Evolutionary conservation across 768 basidiomycete genomes (phyloP).

Genomic region (Pisolithus albus): DNA sequence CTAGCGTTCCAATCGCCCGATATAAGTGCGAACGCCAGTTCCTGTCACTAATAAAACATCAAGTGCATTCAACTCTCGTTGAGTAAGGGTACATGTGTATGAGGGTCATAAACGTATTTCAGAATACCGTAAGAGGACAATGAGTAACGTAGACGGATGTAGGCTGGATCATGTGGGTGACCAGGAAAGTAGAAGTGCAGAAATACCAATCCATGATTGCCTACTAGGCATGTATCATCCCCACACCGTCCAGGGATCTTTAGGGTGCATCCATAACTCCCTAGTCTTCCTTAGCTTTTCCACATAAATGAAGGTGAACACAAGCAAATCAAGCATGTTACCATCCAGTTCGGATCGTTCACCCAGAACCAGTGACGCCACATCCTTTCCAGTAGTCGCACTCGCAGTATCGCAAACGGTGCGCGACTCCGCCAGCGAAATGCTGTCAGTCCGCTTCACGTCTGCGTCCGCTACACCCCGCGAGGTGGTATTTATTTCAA

Average conservation of each 20-base stretch:
- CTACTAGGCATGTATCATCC: not conserved
- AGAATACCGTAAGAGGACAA: no score
- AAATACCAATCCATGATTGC: not conserved
- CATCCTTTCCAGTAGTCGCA: not conserved
- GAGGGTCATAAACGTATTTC: no score
- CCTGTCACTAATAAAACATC: no score
- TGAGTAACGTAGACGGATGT: no score
- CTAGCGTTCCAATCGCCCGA: no score
- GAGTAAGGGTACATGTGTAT: no score
- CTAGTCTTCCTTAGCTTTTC: slow-evolving; percentile 20
- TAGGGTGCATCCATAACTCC: slow-evolving; percentile 8
- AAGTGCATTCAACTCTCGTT: no score
- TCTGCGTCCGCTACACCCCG: not conserved
- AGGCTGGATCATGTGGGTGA: no score
- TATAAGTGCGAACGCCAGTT: no score
- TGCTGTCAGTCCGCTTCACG: not conserved
- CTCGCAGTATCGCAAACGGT: not conserved
- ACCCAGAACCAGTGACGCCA: not conserved
- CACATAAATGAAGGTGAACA: slow-evolving; percentile 24
- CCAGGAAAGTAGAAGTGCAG: no score
- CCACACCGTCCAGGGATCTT: not conserved
- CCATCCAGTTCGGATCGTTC: not conserved
- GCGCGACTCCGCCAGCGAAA: not conserved
- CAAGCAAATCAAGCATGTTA: slow-evolving; percentile 21
- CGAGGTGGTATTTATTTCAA: not conserved